Evolutionary conservation across 371 early-diverging fungal species (phyloP).

Genomic region (Cokeromyces recurvatus): DNA sequence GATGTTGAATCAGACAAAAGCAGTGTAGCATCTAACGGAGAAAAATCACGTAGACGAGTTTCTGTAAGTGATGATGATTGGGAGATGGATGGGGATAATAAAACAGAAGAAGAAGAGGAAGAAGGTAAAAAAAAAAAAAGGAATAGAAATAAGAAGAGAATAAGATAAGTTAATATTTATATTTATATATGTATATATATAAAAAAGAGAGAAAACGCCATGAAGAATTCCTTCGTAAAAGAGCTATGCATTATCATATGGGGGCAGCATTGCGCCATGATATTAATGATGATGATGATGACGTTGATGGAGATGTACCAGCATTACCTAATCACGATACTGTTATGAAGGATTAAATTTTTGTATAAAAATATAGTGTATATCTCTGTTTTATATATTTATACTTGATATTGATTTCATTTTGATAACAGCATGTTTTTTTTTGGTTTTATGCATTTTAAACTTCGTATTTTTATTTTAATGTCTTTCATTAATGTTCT

Average conservation of each 20-base stretch:
- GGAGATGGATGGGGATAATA: conserved; percentile 46
- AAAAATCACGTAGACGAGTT: conserved; percentile 24
- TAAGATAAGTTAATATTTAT: too few relatives aligned
- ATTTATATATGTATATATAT: too few relatives aligned
- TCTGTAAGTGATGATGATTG: conserved; percentile 42
- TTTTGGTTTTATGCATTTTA: too few relatives aligned
- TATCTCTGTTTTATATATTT: too few relatives aligned
- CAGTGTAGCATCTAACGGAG: conserved; percentile 22
- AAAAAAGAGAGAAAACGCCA: conserved; percentile 47
- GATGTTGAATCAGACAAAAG: conserved; percentile 43
- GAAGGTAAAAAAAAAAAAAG: conserved; percentile 9
- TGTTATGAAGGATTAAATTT: too few relatives aligned
- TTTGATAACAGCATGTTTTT: too few relatives aligned
- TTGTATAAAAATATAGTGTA: too few relatives aligned
- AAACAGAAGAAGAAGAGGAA: conserved; percentile 28
- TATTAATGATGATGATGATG: too few relatives aligned
- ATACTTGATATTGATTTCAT: too few relatives aligned
- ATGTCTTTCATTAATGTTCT: too few relatives aligned
- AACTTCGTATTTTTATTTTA: too few relatives aligned
- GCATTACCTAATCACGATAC: neutral
- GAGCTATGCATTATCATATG: conserved; percentile 79
- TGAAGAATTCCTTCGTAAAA: conserved; percentile 65
- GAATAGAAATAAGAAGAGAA: too few relatives aligned
- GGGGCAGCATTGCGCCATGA: conserved; percentile 28
- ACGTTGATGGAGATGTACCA: neutral